Base-by-base conservation (phyloP, 257 asterid species). In the Scutellaria minor region DNA sequence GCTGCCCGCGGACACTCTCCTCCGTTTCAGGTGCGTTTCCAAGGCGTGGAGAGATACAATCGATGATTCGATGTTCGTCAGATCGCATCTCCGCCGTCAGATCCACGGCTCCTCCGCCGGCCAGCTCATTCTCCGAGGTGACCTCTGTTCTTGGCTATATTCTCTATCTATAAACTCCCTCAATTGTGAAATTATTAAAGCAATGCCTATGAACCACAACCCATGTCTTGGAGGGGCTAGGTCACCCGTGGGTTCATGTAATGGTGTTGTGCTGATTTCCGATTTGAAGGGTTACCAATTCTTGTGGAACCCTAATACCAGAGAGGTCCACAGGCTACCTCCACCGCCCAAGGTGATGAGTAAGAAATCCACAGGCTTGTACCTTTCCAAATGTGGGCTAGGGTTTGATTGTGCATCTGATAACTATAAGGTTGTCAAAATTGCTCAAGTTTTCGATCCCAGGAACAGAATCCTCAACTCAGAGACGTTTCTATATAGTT, bases 51-150 rank as follows among this genome's bases (percentile, higher is more conserved):
- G 69, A 42, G 50, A 63, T 2, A 46, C 74, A 40, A 68, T 78
- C 68, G 71, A 73, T 55, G 78, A 78, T 35, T 75, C 78, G 10
- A 35, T 10, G 6, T 78, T 78, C 75, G 11, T 63, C 41, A 44
- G 67, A 35, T 54, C 50, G 42, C 78, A 78, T 73, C 55, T 73
- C 72, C 66, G 45, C 37, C 59, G 75, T 67, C 79, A 75, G 52
- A 70, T 64, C 59, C 66, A 15, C 22, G 37, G 42, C 18, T 50
- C 75, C 68, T n/a, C 68, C 70, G 74, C 35, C 61, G 73, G 62
- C 40, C 64, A 42, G n/a, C 70, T 77, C 71, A 72, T 77, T 52
- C 78, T 77, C 66, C 72, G 66, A 59, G 78, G 81, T 72, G 78
- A 77, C 45, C 37, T 62, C 31, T 42, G 53, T 58, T 9, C 70